Conservation (phyloP, 257 asterid species). For the Catharanthus roseus region DNA sequence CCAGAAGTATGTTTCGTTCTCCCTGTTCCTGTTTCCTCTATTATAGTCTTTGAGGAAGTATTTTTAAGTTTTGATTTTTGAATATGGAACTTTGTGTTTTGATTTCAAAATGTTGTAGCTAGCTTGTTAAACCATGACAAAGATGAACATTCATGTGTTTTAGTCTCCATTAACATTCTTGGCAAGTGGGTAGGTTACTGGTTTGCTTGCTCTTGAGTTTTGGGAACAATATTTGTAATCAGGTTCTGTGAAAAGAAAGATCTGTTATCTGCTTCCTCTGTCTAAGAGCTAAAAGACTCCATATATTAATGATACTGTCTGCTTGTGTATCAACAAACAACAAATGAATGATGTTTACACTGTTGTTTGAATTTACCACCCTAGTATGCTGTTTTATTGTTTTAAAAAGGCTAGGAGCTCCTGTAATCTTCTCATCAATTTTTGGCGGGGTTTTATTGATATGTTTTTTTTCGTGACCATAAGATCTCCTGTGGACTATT, state of each 20-base stretch:
- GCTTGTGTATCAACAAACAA: not conserved
- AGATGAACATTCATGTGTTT: not conserved
- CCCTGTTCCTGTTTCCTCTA: conserved; percentile 13
- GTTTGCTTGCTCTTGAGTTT: not conserved
- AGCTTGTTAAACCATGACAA: not conserved
- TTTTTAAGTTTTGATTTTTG: not conserved
- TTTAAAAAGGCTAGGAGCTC: not conserved
- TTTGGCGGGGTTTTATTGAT: too few relatives aligned
- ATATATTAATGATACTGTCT: not conserved
- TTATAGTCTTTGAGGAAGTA: not conserved
- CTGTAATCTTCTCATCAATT: too few relatives aligned
- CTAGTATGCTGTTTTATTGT: not conserved
- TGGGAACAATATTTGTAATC: not conserved
- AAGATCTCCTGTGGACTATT: not conserved
- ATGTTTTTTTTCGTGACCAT: not conserved
- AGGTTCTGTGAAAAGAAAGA: not conserved
- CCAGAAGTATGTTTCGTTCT: conserved; percentile 60
- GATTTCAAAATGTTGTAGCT: not conserved
- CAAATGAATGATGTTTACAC: not conserved
- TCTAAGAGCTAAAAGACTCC: not conserved
- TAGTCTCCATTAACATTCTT: not conserved
- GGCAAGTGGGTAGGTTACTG: not conserved
- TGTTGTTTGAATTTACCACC: not conserved
- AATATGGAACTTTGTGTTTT: not conserved
- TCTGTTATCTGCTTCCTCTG: not conserved